These are phyloP conservation scores for Beauveria bassiana DNA, from an alignment of 2,329 filamentous ascomycete genomes.

Conservation along the genomic window DNA sequence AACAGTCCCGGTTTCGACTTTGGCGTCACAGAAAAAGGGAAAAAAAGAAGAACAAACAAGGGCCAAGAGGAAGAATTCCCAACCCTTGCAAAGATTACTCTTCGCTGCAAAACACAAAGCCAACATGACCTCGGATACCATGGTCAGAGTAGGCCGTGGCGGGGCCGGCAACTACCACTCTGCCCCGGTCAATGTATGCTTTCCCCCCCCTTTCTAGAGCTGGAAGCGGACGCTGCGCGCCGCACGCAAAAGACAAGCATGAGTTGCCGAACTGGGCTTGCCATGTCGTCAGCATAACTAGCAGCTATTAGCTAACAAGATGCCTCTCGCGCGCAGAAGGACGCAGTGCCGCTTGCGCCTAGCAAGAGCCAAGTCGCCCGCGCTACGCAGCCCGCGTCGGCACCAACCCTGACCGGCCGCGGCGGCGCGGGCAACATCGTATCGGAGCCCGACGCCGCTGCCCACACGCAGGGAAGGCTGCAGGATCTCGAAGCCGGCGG, in stretches of 20 bases:
- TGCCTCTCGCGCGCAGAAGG: neutral
- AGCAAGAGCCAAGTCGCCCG: neutral
- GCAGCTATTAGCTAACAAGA: neutral
- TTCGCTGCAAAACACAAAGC: neutral
- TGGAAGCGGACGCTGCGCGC: neutral
- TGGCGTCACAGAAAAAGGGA: neutral
- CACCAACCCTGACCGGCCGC: slow-evolving; percentile 32
- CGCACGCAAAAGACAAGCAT: neutral
- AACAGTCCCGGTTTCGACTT: neutral
- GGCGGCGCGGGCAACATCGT: slow-evolving; percentile 50
- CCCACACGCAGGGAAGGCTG: slow-evolving; percentile 13
- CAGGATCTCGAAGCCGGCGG: slow-evolving; percentile 14
- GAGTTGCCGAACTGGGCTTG: neutral
- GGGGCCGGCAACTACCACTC: slow-evolving; percentile 48
- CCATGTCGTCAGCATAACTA: neutral
- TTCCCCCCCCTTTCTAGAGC: neutral
- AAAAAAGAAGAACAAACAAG: neutral
- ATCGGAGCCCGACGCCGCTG: slow-evolving; percentile 20
- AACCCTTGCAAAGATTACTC: neutral
- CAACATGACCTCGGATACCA: slow-evolving; percentile 28
- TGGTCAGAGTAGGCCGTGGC: slow-evolving; percentile 42
- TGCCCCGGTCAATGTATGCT: slow-evolving; percentile 2
- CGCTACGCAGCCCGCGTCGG: neutral
- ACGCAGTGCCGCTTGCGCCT: neutral
- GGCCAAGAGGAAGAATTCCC: neutral